Evolutionary conservation across 768 basidiomycete genomes (phyloP).

Genomic region (Mycena galericulata): DNA sequence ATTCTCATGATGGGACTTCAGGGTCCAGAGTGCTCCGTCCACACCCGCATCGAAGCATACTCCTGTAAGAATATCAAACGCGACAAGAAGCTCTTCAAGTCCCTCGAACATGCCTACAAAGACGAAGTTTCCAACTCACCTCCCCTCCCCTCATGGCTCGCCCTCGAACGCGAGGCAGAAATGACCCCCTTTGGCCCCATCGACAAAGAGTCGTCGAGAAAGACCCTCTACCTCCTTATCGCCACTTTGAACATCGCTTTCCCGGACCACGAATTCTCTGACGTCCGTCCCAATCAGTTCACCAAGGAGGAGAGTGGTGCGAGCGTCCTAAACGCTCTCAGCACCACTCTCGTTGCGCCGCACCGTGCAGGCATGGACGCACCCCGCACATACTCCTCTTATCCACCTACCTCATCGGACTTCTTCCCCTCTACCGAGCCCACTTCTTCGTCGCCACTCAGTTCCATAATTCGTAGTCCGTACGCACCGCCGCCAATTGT

Average conservation of each 20-base stretch:
- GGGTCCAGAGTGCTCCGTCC: constrained; percentile 88
- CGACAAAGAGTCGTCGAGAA: constrained; percentile 84
- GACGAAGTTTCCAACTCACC: constrained; percentile 86
- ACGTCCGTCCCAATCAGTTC: constrained; percentile 92
- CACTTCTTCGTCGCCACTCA: constrained; percentile 76
- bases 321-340: constrained; percentile 85
- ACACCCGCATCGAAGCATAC: constrained; percentile 96
- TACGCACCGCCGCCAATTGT: constrained; percentile 78
- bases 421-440: constrained; percentile 84
- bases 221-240: constrained; percentile 96
- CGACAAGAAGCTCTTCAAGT: constrained; percentile 96
- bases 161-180: constrained; percentile 76
- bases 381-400: constrained; percentile 88
- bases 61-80: constrained; percentile 97
- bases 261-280: constrained; percentile 97
- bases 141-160: constrained; percentile 85
- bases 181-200: constrained; percentile 93
- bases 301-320: constrained; percentile 85
- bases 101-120: constrained; percentile 89
- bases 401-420: constrained; percentile 78
- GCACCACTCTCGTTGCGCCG: constrained; percentile 83
- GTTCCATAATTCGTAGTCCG: constrained; percentile 70
- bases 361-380: constrained; percentile 74
- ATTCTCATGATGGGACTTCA: constrained; percentile 54
- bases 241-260: constrained; percentile 97